phyloP scores from a whole-genome alignment of 2,329 filamentous ascomycete species.

The Macrophomina tecta region DNA sequence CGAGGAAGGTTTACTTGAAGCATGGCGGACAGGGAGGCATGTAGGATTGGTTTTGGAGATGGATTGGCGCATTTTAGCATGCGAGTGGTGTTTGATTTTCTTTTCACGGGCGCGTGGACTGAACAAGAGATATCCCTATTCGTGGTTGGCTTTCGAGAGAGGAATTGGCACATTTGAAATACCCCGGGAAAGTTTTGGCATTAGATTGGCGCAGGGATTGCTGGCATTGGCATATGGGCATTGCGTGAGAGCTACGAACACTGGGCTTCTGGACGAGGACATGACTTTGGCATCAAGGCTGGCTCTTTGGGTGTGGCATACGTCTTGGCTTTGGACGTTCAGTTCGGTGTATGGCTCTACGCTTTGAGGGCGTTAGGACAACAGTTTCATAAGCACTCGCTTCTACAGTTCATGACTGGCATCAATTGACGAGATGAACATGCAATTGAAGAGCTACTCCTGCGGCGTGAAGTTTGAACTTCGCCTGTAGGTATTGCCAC shows the following conservation, averaged over 20 bases:
- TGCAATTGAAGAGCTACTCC: too few species aligned
- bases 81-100: conserved; percentile 16
- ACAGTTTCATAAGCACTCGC: not conserved
- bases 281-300: conserved; percentile 23
- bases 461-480: too few species aligned
- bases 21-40: conserved; percentile 8
- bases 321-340: conserved; percentile 20
- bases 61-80: conserved; percentile 13
- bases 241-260: conserved; percentile 15
- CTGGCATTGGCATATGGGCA: conserved; percentile 17
- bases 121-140: conserved; percentile 28
- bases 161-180: conserved; percentile 26
- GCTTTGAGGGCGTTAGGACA: not conserved
- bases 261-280: conserved; percentile 15
- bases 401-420: not conserved
- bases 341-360: conserved; percentile 1
- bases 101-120: not conserved
- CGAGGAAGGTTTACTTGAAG: conserved; percentile 25
- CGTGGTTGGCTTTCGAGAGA: conserved; percentile 11
- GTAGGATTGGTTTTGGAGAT: not conserved
- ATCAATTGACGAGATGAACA: not conserved
- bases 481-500: too few species aligned
- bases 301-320: conserved; percentile 6
- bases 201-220: conserved; percentile 17
- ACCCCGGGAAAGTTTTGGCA: conserved; percentile 19